Evolutionary conservation across 192 early-diverging fungal genomes (phyloP), one percentile per base, ranked within the genome.

Genomic region (Gryganskiella cystojenkinii): DNA sequence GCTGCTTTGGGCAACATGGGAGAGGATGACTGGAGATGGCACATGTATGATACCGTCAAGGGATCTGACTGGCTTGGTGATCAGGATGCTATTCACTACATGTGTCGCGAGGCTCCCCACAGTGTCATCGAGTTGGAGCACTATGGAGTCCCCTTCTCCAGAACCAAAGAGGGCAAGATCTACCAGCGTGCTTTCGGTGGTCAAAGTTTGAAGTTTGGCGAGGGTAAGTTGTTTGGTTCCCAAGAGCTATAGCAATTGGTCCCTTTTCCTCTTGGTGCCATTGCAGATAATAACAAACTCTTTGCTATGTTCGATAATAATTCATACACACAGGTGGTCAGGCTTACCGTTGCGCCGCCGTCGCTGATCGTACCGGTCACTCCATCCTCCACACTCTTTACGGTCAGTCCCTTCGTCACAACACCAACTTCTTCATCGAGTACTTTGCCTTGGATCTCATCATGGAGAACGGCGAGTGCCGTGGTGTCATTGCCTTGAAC

Each of bases 21-120:
- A 65, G 95, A 99, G 85, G 98, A 99, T 83, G 98, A 99, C 87
- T 99, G 98, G 98, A 91, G 96, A 84, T 99, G 98, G 98, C 98
- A 99, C 83, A 99, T 99, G 98, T 99, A 98, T 79, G 97, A 99
- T 67, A 98, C 97, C 25, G 96, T 98, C 81, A 99, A 99, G 88
- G 97, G 96, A 55, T 94, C 92, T 65, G 98, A 99, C 81, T 99
- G 98, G 98, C 90, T 99, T 22, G 97, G 96, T 85, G 98, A 99
- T 85, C 98, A 99, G 87, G 96, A 99, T 67, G 98, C 98, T 56
- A 99, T 99, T 64, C 98, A 99, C 81, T 99, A 99, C 85, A 99
- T 99, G 98, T 98, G 96, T 84, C 92, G 96, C 56, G 98, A 99
- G 84, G 98, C 98, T 30, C 95, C 95, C 56, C 86, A 94, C 81